Conservation (phyloP, 345 rosid species). For the Mercurialis annua region DNA sequence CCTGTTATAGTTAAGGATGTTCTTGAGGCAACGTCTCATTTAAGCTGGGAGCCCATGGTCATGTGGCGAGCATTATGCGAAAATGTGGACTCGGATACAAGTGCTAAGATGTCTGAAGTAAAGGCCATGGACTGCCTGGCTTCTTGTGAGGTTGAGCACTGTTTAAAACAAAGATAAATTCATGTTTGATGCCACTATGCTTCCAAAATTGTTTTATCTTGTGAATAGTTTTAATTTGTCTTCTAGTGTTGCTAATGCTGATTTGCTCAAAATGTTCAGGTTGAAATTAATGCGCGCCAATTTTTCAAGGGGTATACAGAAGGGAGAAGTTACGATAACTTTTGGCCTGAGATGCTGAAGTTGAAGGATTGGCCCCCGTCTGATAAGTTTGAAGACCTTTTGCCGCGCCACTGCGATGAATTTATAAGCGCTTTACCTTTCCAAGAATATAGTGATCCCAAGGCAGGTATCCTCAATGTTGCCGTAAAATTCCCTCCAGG, state of each 20-base stretch:
- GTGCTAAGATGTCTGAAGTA: conserved; percentile 56
- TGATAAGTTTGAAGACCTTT: conserved; percentile 70
- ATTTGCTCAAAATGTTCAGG: conserved; percentile 39
- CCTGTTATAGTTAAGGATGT: conserved; percentile 65
- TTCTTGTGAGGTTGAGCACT: conserved; percentile 52
- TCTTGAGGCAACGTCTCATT: conserved; percentile 50
- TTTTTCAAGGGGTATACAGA: conserved; percentile 77
- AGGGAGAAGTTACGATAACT: conserved; percentile 68
- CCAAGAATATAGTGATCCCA: conserved; percentile 75
- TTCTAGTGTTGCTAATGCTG: conserved; percentile 4
- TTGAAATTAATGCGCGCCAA: conserved; percentile 53
- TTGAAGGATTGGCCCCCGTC: conserved; percentile 99
- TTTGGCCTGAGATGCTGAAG: conserved; percentile 95
- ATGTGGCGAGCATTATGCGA: conserved; percentile 89
- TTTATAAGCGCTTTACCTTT: conserved; percentile 75
- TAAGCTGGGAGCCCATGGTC: conserved; percentile 98
- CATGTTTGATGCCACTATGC: background rate
- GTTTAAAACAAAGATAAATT: background rate
- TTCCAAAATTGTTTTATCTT: background rate
- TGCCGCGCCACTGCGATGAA: conserved; percentile 94
- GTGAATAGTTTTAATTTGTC: background rate
- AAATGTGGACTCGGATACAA: conserved; percentile 33
- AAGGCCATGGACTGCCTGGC: conserved; percentile 79
- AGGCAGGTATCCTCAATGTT: conserved; percentile 70
- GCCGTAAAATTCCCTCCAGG: conserved; percentile 66